Percentiles rank a stretch among this genome's conserved stretches.
Evolutionary conservation across 306 rosid species (phyloP).

Genomic region (Alnus rubra): DNA sequence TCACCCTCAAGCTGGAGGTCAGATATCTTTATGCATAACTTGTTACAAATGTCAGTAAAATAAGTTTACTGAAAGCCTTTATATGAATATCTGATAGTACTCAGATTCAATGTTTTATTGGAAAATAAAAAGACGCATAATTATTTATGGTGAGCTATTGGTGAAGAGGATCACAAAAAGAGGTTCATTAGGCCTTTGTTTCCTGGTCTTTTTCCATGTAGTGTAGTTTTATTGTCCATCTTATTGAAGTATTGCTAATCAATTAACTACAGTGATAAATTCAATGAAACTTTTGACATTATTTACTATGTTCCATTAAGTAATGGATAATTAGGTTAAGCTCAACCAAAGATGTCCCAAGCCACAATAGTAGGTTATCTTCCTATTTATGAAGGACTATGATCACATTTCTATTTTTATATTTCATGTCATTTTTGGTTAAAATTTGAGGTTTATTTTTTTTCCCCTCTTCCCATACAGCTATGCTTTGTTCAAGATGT

Average conservation of each 20-base stretch:
- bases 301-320: too few species aligned
- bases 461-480: constrained; percentile 47
- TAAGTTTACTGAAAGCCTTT: background rate
- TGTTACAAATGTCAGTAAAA: too few species aligned
- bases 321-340: too few species aligned
- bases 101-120: background rate
- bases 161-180: background rate
- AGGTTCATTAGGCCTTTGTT: background rate
- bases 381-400: background rate
- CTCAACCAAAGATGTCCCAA: too few species aligned
- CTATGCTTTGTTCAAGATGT: constrained; percentile 93
- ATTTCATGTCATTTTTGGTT: background rate
- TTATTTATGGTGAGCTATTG: background rate
- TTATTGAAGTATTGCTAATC: too few species aligned
- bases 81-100: background rate
- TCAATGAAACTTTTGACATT: too few species aligned
- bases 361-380: background rate
- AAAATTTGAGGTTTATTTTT: constrained; percentile 15
- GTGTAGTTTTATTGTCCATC: background rate
- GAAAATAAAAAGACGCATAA: background rate
- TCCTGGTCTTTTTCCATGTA: background rate
- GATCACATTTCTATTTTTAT: background rate
- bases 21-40: background rate
- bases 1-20: too few species aligned
- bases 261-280: too few species aligned